These are phyloP conservation scores for Penicillium ucsense DNA, from an alignment of 495 filamentous ascomycete genomes.

Conservation along the genomic window DNA sequence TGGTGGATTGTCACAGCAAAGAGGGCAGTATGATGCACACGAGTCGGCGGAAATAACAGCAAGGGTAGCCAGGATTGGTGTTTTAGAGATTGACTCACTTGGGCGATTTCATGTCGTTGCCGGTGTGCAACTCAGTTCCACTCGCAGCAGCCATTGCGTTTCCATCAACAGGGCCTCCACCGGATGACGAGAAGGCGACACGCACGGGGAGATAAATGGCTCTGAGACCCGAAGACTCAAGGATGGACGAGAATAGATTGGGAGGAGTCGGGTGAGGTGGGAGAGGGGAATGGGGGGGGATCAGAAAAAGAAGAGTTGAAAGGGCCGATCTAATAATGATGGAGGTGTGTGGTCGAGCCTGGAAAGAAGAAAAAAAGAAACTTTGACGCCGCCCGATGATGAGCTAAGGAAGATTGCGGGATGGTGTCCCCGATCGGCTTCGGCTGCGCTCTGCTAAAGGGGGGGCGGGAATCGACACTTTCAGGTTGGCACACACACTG, in stretches of 20 bases:
- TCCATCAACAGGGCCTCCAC: conserved; percentile 28
- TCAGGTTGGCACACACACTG: too few relatives aligned
- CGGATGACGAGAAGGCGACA: conserved; percentile 1
- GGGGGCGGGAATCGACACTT: neutral
- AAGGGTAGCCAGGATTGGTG: neutral
- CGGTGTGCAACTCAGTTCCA: conserved; percentile 40
- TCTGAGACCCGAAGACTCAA: too few relatives aligned
- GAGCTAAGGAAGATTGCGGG: conserved; percentile 39
- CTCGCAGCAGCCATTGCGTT: conserved; percentile 39
- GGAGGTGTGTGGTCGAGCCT: neutral
- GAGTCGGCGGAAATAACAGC: neutral
- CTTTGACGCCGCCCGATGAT: conserved; percentile 19
- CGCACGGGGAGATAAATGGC: neutral
- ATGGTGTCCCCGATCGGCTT: conserved; percentile 22
- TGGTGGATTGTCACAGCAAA: neutral
- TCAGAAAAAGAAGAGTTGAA: conserved; percentile 1
- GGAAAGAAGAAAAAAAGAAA: conserved; percentile 15
- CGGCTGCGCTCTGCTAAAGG: conserved; percentile 4
- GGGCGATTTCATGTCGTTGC: conserved; percentile 45
- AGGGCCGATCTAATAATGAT: neutral
- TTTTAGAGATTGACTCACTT: conserved; percentile 14
- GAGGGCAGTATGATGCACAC: neutral
- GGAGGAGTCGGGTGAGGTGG: neutral
- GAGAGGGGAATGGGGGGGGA: conserved; percentile 3
- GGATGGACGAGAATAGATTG: too few relatives aligned